Conservation (phyloP, 805 yeast genomes). For the Ogataea nakhonphanomensis region DNA sequence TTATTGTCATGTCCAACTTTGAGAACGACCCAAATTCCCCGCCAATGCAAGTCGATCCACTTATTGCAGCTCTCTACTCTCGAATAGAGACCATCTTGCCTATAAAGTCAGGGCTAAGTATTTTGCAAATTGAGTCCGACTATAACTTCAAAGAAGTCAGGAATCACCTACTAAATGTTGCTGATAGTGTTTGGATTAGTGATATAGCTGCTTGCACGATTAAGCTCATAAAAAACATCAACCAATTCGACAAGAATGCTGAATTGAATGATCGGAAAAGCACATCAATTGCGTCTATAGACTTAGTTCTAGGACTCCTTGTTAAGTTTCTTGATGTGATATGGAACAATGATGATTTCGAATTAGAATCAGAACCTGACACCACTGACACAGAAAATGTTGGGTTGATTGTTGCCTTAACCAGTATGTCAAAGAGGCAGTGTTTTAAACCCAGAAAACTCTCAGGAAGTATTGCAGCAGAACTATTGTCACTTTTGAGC, state of each 20-base stretch:
- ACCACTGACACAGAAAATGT: slow-evolving; percentile 8
- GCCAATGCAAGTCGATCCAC: slow-evolving; percentile 18
- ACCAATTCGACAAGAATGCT: slow-evolving; percentile 18
- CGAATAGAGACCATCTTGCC: slow-evolving; percentile 37
- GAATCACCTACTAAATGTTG: slow-evolving; percentile 32
- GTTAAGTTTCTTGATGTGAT: slow-evolving; percentile 31
- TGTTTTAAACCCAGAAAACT: slow-evolving; percentile 16
- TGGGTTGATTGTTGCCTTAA: slow-evolving; percentile 13
- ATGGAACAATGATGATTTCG: slow-evolving; percentile 15
- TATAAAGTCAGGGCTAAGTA: slow-evolving; percentile 32
- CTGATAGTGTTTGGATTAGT: slow-evolving; percentile 26
- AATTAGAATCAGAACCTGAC: not conserved
- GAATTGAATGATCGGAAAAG: slow-evolving; percentile 28
- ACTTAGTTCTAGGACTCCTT: slow-evolving; percentile 37
- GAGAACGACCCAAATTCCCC: slow-evolving; percentile 5
- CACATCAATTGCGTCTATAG: slow-evolving; percentile 33
- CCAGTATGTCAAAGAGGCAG: slow-evolving; percentile 8
- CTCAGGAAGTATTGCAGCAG: slow-evolving; percentile 8
- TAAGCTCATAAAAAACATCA: slow-evolving; percentile 27
- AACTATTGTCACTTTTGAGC: slow-evolving; percentile 14
- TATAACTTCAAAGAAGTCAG: slow-evolving; percentile 34
- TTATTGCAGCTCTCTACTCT: slow-evolving; percentile 35
- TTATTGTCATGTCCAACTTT: not conserved
- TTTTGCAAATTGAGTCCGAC: slow-evolving; percentile 37
- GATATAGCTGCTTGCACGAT: slow-evolving; percentile 31